phyloP scores from a whole-genome alignment of 306 rosid species.

The Glycine latifolia region DNA sequence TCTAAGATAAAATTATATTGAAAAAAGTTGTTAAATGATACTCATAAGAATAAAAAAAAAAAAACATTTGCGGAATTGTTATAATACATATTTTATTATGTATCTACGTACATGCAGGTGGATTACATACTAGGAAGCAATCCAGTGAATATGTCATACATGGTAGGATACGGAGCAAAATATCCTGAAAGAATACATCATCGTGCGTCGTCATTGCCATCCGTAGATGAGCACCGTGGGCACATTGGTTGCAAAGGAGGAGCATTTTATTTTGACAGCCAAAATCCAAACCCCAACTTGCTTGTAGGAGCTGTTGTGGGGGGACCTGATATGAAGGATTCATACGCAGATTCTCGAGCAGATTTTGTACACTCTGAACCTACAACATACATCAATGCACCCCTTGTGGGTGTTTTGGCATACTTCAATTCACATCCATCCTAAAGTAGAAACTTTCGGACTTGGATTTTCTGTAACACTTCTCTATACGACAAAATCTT shows the following conservation, averaged over 20 bases:
- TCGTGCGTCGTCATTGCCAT: conserved; percentile 63
- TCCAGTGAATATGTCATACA: conserved; percentile 71
- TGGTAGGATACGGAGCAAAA: conserved; percentile 67
- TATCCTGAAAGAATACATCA: conserved; percentile 66
- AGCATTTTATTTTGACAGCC: conserved; percentile 43
- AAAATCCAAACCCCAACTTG: conserved; percentile 57
- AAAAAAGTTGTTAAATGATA: too few relatives aligned
- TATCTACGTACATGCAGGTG: conserved; percentile 46
- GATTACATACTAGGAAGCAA: conserved; percentile 71
- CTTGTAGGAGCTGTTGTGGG: conserved; percentile 66
- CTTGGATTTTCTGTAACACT: background rate
- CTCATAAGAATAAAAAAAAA: too few relatives aligned
- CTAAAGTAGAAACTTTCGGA: background rate
- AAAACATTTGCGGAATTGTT: too few relatives aligned
- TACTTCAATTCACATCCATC: conserved; percentile 57
- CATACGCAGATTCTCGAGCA: conserved; percentile 58
- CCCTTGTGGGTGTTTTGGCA: conserved; percentile 69
- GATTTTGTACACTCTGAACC: conserved; percentile 68
- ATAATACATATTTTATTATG: too few relatives aligned
- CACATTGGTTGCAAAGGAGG: conserved; percentile 53
- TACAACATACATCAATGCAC: conserved; percentile 72
- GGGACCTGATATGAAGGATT: conserved; percentile 63
- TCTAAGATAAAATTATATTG: too few relatives aligned
- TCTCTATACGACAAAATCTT: too few relatives aligned
- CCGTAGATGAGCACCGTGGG: conserved; percentile 37